A percentile compares a stretch with the other conserved stretches of the same genome.
phyloP scores from a whole-genome alignment of 2,329 filamentous ascomycete species.

The Fusarium falciforme region DNA sequence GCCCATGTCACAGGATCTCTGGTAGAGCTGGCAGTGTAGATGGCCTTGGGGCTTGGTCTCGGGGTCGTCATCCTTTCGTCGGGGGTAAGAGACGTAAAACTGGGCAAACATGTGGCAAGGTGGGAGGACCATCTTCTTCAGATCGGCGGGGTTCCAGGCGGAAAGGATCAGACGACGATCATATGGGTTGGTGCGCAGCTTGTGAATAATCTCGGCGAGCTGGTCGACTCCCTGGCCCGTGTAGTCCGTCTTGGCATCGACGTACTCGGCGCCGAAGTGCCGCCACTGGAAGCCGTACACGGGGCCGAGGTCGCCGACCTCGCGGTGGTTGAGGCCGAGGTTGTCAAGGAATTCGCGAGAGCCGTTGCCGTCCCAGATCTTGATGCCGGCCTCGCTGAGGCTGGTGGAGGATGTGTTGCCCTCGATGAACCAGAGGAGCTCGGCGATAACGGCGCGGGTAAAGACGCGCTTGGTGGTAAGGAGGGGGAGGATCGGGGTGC shows the following conservation, averaged over 20 bases:
- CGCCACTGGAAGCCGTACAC: slow-evolving; percentile 99
- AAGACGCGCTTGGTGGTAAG: slow-evolving; percentile 98
- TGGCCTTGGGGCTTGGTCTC: slow-evolving; percentile 68
- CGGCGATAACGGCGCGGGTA: slow-evolving; percentile 86
- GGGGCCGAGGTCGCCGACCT: slow-evolving; percentile 89
- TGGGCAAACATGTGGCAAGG: slow-evolving; percentile 99
- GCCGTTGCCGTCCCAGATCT: slow-evolving; percentile 99
- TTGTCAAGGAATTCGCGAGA: slow-evolving; percentile 90
- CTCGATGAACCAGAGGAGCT: slow-evolving; percentile 95
- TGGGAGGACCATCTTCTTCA: slow-evolving; percentile 89
- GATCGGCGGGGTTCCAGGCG: slow-evolving; percentile 92
- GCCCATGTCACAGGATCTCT: slow-evolving; percentile 96
- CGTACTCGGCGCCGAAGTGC: slow-evolving; percentile 94
- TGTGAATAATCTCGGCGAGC: slow-evolving; percentile 88
- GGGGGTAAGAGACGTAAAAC: slow-evolving; percentile 87
- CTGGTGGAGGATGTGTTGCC: slow-evolving; percentile 84
- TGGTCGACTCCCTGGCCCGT: slow-evolving; percentile 91
- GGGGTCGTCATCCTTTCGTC: slow-evolving; percentile 40
- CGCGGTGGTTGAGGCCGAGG: slow-evolving; percentile 83
- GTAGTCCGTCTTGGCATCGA: slow-evolving; percentile 84
- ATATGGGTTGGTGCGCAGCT: slow-evolving; percentile 84
- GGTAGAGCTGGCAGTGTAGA: slow-evolving; percentile 90
- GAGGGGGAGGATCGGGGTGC: slow-evolving; percentile 81
- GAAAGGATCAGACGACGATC: slow-evolving; percentile 90
- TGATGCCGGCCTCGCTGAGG: slow-evolving; percentile 83